phyloP scores from a whole-genome alignment of 441 rosid species.

The Pelargonium australe region DNA sequence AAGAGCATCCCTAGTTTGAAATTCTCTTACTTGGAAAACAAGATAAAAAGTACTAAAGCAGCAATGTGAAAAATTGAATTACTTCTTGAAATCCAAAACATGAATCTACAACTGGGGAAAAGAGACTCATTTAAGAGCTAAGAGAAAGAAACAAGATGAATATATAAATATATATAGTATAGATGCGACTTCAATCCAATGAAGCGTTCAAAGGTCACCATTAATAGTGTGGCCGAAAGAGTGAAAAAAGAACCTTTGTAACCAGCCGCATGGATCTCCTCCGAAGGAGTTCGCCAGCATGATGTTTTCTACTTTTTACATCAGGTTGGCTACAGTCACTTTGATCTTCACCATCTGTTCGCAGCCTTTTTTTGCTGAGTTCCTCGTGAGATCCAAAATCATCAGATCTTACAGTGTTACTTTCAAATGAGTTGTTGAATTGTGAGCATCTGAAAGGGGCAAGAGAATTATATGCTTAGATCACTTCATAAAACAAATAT shows the following conservation, averaged over 20 bases:
- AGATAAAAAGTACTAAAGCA: neutral
- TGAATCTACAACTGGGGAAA: neutral
- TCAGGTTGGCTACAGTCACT: conserved; percentile 21
- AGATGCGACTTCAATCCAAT: too few relatives aligned
- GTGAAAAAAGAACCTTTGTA: conserved; percentile 39
- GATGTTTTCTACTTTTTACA: conserved; percentile 31
- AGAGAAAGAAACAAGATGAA: neutral
- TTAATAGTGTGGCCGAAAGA: conserved; percentile 10
- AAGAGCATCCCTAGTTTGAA: neutral
- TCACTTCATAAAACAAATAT: conserved; percentile 19
- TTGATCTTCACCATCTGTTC: conserved; percentile 22
- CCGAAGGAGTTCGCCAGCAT: conserved; percentile 29
- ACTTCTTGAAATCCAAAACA: too few relatives aligned
- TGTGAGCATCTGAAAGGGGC: conserved; percentile 40
- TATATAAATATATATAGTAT: too few relatives aligned
- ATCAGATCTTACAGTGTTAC: conserved; percentile 24
- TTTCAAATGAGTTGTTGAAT: conserved; percentile 22
- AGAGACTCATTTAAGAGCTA: neutral
- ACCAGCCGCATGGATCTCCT: conserved; percentile 55
- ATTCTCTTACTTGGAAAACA: neutral
- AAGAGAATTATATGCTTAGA: conserved; percentile 19
- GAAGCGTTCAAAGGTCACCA: neutral
- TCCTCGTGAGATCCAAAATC: conserved; percentile 27
- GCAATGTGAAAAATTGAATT: too few relatives aligned
- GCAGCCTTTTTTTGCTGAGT: conserved; percentile 30